Evolutionary conservation across 176 grass and related monocot species (phyloP).

Genomic region (Alloteropsis semialata): DNA sequence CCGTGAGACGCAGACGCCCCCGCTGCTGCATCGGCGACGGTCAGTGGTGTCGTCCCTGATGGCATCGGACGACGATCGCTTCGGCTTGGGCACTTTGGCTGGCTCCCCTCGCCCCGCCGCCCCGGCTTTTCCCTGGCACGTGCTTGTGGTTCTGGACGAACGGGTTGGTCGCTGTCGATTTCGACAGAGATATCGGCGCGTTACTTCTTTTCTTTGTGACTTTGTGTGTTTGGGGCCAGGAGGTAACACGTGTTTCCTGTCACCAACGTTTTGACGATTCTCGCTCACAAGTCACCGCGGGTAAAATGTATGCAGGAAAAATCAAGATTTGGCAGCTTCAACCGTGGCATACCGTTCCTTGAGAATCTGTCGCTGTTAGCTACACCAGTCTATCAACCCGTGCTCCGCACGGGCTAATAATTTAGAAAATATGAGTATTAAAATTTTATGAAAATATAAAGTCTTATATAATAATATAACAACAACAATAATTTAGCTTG

Average conservation of each 20-base stretch:
- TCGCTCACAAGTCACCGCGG: not conserved
- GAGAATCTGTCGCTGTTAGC: too few relatives aligned
- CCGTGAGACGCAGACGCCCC: not conserved
- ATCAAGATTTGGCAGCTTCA: not conserved
- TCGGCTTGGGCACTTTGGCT: not conserved
- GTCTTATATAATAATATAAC: too few relatives aligned
- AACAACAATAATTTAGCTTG: too few relatives aligned
- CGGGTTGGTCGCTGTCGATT: not conserved
- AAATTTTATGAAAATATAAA: too few relatives aligned
- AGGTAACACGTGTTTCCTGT: not conserved
- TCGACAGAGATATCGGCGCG: not conserved
- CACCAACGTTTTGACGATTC: not conserved
- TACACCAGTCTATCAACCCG: too few relatives aligned
- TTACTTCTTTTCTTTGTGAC: not conserved
- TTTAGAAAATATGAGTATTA: too few relatives aligned
- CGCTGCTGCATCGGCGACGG: not conserved
- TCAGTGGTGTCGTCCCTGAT: not conserved
- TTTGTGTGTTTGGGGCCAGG: not conserved
- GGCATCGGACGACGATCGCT: not conserved
- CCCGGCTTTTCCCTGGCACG: not conserved
- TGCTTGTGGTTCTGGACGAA: not conserved
- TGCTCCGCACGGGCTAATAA: too few relatives aligned
- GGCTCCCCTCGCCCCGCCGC: not conserved
- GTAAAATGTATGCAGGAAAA: not conserved
- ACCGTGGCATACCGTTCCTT: too few relatives aligned